Percentiles rank a stretch among this genome's conserved stretches.
Evolutionary conservation across 2,329 filamentous ascomycete genomes (phyloP).

Genomic region (Dactylellina parvicollis): DNA sequence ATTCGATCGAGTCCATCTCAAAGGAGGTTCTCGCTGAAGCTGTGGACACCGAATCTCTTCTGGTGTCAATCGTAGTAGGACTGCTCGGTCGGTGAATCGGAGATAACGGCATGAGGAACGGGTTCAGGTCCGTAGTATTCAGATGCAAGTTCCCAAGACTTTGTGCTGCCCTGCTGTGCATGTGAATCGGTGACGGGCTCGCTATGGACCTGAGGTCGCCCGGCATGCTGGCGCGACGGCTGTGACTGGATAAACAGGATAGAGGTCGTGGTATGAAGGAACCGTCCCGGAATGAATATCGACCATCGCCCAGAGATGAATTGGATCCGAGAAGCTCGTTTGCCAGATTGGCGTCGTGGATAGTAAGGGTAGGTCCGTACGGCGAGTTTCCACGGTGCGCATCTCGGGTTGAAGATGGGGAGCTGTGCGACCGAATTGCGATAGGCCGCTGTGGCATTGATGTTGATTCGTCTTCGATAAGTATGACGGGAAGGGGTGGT

Average conservation of each 20-base stretch:
- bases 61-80: conserved; percentile 35
- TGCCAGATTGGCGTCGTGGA: conserved; percentile 39
- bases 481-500: conserved; percentile 20
- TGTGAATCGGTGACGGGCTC: conserved; percentile 24
- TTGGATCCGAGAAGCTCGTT: conserved; percentile 44
- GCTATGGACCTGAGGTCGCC: conserved; percentile 16
- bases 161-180: conserved; percentile 34
- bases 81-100: conserved; percentile 23
- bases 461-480: conserved; percentile 6
- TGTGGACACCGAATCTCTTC: conserved; percentile 32
- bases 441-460: conserved; percentile 33
- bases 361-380: conserved; percentile 46
- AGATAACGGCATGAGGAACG: conserved; percentile 17
- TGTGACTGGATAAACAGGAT: conserved; percentile 28
- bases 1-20: conserved; percentile 10
- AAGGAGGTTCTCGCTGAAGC: conserved; percentile 30
- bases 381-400: conserved; percentile 33
- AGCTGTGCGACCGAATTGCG: conserved; percentile 38
- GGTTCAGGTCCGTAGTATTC: conserved; percentile 1
- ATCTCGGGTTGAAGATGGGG: conserved; percentile 34
- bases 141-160: conserved; percentile 40
- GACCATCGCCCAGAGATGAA: conserved; percentile 34
- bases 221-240: conserved; percentile 42
- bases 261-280: conserved; percentile 37
- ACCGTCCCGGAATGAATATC: conserved; percentile 41